Evolutionary conservation across 208 protist species (phyloP).

Genomic region (Acanthamoeba healyi): DNA sequence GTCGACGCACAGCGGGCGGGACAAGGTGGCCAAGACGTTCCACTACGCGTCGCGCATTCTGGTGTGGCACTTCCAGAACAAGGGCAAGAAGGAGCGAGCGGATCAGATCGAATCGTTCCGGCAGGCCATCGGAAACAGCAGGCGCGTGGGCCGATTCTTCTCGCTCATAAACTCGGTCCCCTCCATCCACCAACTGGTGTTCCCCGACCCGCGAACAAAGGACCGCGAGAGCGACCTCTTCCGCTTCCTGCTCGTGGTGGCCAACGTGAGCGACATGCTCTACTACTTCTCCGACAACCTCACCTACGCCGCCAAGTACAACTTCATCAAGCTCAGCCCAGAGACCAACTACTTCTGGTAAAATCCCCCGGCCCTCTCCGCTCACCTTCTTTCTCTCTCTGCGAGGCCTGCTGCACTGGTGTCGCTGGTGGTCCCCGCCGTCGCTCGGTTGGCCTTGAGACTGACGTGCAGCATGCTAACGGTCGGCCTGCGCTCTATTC

Average conservation of each 20-base stretch:
- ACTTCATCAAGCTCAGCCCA: slow-evolving; percentile 66
- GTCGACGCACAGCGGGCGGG: slow-evolving; percentile 44
- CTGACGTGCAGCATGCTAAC: too few species aligned
- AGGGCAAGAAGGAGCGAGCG: slow-evolving; percentile 35
- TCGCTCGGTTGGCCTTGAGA: too few species aligned
- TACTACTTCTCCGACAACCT: slow-evolving; percentile 58
- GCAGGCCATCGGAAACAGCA: slow-evolving; percentile 46
- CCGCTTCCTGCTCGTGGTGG: slow-evolving; percentile 49
- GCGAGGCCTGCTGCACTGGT: too few species aligned
- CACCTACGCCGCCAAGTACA: slow-evolving; percentile 57
- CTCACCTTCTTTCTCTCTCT: neutral
- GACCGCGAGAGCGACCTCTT: slow-evolving; percentile 47
- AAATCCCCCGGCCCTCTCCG: neutral
- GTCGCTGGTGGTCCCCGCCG: too few species aligned
- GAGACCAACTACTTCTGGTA: slow-evolving; percentile 66
- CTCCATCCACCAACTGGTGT: slow-evolving; percentile 27
- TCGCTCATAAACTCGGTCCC: slow-evolving; percentile 27
- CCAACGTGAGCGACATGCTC: slow-evolving; percentile 55
- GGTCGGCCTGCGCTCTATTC: neutral
- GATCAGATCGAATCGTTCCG: slow-evolving; percentile 21
- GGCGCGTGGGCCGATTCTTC: slow-evolving; percentile 36
- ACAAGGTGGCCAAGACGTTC: slow-evolving; percentile 56
- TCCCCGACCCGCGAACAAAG: slow-evolving; percentile 51
- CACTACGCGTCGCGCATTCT: slow-evolving; percentile 45
- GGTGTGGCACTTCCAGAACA: slow-evolving; percentile 28